These are phyloP conservation scores for Umbelopsis sp. DNA, from an alignment of 192 early-diverging fungal species.

Conservation along the genomic window DNA sequence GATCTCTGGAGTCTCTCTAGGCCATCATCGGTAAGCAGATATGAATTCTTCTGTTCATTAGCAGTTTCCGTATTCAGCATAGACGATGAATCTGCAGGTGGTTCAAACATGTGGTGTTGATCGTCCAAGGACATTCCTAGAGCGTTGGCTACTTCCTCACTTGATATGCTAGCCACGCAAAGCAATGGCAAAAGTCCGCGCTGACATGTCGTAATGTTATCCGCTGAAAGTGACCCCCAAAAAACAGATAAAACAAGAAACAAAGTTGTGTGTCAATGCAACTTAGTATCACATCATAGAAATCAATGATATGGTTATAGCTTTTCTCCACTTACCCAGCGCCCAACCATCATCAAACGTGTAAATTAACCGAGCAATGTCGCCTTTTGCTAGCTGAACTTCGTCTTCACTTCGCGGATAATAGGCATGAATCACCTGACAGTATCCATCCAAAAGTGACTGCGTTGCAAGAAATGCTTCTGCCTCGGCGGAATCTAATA, in stretches of 20 bases:
- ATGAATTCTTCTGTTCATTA: background rate
- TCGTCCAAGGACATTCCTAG: background rate
- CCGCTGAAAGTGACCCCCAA: conserved; percentile 10
- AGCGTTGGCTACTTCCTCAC: conserved; percentile 18
- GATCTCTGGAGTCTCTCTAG: conserved; percentile 5
- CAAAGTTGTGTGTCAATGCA: too few species aligned
- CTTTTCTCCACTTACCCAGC: conserved; percentile 20
- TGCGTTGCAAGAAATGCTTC: background rate
- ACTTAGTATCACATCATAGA: too few species aligned
- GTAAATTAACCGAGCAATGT: conserved; percentile 26
- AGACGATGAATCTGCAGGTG: background rate
- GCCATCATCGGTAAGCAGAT: background rate
- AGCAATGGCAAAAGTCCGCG: conserved; percentile 31
- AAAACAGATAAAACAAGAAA: too few species aligned
- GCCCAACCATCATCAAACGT: conserved; percentile 37
- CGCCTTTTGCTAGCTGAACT: conserved; percentile 21
- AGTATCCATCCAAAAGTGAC: conserved; percentile 14
- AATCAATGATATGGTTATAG: too few species aligned
- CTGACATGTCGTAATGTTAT: conserved; percentile 25
- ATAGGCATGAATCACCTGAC: conserved; percentile 15
- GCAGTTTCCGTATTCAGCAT: background rate
- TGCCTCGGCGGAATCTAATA: background rate
- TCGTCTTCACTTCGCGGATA: conserved; percentile 26
- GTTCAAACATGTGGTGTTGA: background rate
- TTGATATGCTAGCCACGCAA: conserved; percentile 20